Conservation (phyloP, 2,329 filamentous ascomycete species). For the Calonectria multiphialidica region DNA sequence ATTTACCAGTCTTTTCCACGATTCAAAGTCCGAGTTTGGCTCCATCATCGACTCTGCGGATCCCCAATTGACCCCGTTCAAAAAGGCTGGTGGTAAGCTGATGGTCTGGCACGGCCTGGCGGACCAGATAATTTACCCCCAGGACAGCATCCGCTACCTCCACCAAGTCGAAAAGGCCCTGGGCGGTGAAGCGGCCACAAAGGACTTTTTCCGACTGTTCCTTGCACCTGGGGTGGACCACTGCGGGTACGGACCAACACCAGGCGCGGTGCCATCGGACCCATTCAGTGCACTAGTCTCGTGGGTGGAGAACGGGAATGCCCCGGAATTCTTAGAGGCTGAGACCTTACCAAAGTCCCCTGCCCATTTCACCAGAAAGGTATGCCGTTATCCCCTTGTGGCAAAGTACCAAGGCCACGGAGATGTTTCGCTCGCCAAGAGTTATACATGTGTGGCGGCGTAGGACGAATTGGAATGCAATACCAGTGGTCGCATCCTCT, state of each 20-base stretch:
- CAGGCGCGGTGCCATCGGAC: constrained; percentile 3
- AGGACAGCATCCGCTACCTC: neutral
- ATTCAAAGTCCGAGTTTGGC: neutral
- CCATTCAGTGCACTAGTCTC: constrained; percentile 8
- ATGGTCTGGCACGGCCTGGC: constrained; percentile 53
- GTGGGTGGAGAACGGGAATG: constrained; percentile 22
- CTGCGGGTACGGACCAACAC: neutral
- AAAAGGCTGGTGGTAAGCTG: constrained; percentile 52
- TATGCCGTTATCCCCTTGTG: constrained; percentile 12
- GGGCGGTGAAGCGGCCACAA: neutral
- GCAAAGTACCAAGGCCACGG: neutral
- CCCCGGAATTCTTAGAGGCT: neutral
- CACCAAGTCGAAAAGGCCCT: neutral
- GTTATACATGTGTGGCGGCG: neutral
- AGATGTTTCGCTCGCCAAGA: neutral
- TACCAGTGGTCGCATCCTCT: no score
- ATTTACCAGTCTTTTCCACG: neutral
- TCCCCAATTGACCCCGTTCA: constrained; percentile 44
- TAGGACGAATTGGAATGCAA: neutral
- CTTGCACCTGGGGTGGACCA: constrained; percentile 17
- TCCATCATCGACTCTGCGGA: constrained; percentile 38
- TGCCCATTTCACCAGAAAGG: constrained; percentile 4
- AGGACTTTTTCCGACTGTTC: constrained; percentile 19
- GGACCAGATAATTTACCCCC: constrained; percentile 12
- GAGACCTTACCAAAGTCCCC: neutral